phyloP scores from a whole-genome alignment of 768 basidiomycete species.

The Leccinum uliginosum region DNA sequence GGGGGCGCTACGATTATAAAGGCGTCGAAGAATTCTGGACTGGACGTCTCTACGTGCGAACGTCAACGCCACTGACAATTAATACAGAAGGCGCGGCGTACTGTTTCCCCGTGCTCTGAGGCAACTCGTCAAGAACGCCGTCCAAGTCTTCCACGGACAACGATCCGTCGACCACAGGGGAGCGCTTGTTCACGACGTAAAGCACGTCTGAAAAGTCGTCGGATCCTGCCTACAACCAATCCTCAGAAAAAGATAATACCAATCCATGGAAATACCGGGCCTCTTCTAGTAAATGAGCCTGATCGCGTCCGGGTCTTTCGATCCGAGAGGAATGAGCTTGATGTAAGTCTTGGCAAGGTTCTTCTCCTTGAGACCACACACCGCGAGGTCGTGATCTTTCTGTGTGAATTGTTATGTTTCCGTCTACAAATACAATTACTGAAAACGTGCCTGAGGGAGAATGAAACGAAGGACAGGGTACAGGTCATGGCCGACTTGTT shows the following conservation, averaged over 20 bases:
- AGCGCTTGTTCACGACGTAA: conserved; percentile 79
- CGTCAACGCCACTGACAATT: conserved; percentile 5
- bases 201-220: conserved; percentile 89
- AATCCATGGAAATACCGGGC: conserved; percentile 34
- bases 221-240: conserved; percentile 50
- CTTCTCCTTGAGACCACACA: conserved; percentile 94
- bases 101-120: conserved; percentile 71
- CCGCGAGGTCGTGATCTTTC: conserved; percentile 91
- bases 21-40: conserved; percentile 65
- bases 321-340: conserved; percentile 79
- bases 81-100: conserved; percentile 30
- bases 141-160: conserved; percentile 83
- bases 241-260: not conserved
- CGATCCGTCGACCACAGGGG: conserved; percentile 69
- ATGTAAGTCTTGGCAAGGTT: conserved; percentile 91
- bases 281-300: conserved; percentile 89
- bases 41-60: conserved; percentile 59
- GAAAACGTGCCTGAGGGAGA: conserved; percentile 69
- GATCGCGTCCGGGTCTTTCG: conserved; percentile 74
- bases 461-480: conserved; percentile 88
- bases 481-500: conserved; percentile 80
- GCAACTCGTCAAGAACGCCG: conserved; percentile 70
- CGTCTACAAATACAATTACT: not conserved
- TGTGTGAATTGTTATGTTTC: conserved; percentile 30
- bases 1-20: conserved; percentile 76